These are phyloP conservation scores for Casuarina equisetifolia DNA, from an alignment of 306 rosid species.

Conservation along the genomic window DNA sequence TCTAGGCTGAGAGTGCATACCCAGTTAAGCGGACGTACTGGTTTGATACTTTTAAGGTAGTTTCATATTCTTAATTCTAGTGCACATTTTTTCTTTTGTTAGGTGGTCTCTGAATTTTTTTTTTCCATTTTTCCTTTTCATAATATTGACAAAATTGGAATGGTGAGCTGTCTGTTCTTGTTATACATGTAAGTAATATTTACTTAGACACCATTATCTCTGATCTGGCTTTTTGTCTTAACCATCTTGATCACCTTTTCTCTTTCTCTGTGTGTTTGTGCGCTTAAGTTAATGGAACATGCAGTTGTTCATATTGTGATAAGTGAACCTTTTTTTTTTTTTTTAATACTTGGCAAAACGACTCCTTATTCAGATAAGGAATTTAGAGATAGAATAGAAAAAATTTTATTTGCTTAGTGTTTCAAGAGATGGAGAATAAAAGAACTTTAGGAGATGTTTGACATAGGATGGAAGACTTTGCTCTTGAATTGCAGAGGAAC, in stretches of 20 bases:
- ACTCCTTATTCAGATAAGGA: not conserved
- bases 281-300: not conserved
- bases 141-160: conserved; percentile 81
- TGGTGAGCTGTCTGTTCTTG: conserved; percentile 74
- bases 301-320: not conserved
- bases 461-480: not conserved
- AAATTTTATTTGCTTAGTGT: not conserved
- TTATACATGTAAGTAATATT: conserved; percentile 76
- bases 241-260: not conserved
- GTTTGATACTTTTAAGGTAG: conserved; percentile 95
- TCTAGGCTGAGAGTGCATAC: conserved; percentile 84
- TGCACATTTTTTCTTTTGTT: conserved; percentile 26
- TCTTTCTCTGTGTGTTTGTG: not conserved
- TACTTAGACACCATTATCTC: not conserved
- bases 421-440: not conserved
- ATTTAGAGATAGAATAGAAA: not conserved
- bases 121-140: conserved; percentile 34
- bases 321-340: not conserved
- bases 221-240: not conserved
- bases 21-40: conserved; percentile 87
- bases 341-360: not conserved
- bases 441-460: not conserved
- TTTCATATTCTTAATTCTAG: conserved; percentile 10
- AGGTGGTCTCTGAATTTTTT: conserved; percentile 10
- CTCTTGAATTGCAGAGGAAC: not conserved